Evolutionary conservation across 306 rosid genomes (phyloP), one percentile per base, ranked within the genome.

Genomic region (Leucaena leucocephala): DNA sequence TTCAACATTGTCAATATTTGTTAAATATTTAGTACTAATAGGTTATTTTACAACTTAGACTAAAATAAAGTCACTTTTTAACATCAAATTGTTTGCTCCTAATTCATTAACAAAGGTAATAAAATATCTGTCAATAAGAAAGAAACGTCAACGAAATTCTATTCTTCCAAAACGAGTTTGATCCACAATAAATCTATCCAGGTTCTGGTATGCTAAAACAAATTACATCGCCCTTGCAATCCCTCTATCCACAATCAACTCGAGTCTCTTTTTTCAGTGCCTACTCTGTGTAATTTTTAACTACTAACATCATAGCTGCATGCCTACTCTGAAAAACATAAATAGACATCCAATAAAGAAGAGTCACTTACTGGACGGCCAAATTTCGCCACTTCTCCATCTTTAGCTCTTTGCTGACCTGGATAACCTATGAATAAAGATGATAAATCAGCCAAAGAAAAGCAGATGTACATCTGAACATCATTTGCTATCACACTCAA

Each of bases 281-380:
- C 39, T 33, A 59, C 66, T 27, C 3, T 4, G n/a, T 34, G 19
- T 34, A 33, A 13, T 61, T 61, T 61, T 61, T 61, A 55, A 19
- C 62, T 55, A 55, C 4, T 72, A 39, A 7, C 76, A 74, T n/a
- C 43, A 12, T 50, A 52, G 46, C 36, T 68, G 52, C 54, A 72
- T 54, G 76, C 72, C 72, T 9, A 52, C 35, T 50, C 72, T 61
- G 46, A 52, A 71, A 72, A 64, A n/a, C 80, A 63, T 45, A 77
- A 52, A 55, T 43, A 43, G 38, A 50, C 78, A 83, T 50, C 40
- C 36, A 54, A 27, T 34, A 21, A 38, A 79, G 77, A 59, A 52
- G 21, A 44, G 78, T 15, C 48, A 88, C 98, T 94, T 79, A 94
- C 98, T 27, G 97, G 98, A 22, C 98, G 96, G 76, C 97, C 98